These are phyloP conservation scores for Eimeria brunetti DNA, from an alignment of 169 alveolate species.

Conservation along the genomic window DNA sequence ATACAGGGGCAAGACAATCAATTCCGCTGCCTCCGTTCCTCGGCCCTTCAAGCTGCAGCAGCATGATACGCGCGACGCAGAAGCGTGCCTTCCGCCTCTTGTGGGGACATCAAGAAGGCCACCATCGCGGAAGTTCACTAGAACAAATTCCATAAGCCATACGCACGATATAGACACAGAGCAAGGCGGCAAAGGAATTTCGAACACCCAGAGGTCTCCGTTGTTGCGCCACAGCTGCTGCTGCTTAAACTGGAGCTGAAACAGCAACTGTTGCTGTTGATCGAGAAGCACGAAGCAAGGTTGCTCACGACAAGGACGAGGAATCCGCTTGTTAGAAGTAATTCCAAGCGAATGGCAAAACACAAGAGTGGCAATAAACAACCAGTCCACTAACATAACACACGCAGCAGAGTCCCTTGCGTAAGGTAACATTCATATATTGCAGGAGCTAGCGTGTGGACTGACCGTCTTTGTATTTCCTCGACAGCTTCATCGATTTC, in stretches of 20 bases:
- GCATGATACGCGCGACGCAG: neutral
- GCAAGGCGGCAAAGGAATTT: neutral
- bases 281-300: neutral
- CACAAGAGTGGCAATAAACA: neutral
- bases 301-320: neutral
- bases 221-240: neutral
- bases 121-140: neutral
- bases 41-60: constrained; percentile 86
- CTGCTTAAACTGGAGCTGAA: neutral
- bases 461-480: constrained; percentile 82
- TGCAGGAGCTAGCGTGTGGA: neutral
- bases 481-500: constrained; percentile 85
- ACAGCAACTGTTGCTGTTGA: neutral
- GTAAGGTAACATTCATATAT: neutral
- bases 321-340: neutral
- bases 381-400: neutral
- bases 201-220: neutral
- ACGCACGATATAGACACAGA: neutral
- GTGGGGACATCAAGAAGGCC: neutral
- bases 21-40: constrained; percentile 96
- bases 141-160: neutral
- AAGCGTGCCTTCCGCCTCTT: neutral
- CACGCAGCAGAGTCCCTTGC: neutral
- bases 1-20: constrained; percentile 98
- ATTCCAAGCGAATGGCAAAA: neutral